Evolutionary conservation across 169 alveolate genomes (phyloP), one percentile per base, ranked within the genome.

Genomic region (Cardiosporidium cionae): DNA sequence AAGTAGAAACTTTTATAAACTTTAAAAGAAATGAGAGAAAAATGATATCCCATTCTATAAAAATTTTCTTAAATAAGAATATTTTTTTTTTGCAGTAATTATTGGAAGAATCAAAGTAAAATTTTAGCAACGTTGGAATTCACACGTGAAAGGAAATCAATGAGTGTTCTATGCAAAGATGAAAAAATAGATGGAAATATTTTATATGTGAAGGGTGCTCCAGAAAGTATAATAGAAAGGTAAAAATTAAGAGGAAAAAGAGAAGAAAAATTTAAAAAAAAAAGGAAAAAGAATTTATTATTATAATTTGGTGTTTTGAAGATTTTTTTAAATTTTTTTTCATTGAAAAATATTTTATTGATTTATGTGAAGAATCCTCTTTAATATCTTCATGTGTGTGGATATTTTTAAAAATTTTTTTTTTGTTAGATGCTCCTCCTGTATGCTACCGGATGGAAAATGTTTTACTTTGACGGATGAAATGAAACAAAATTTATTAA

Each of bases 151-250:
- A 87, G 99, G 68, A 96, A 96, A 82, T 85, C 94, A 72, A 97
- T 97, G 99, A 89, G 97, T 77, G 96, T 92, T 35, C 31, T 67
- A 34, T 44, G 71, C 64, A 63, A 80, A 52, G 65, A 78, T 35
- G n/a, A 22, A 70, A 16, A 71, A 70, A 7, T 70, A 29, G 16
- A 58, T 74, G 28, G 29, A 29, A 64, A 87, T 72, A 68, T 80
- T 36, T 82, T 96, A 28, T 95, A 93, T 78, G 93, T 95, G 53
- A 98, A 98, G 89, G 99, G 99, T 5, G 99, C 99, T 6, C 99
- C 99, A 6, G 99, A 98, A 81, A 86, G 94, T 72, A 90, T 98
- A 16, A 75, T 96, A 32, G 98, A 93, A 31, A 32, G 82, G 82
- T 76, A 81, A 72, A 67, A n/a, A n/a, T n/a, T n/a, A n/a, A n/a